phyloP scores from a whole-genome alignment of 768 basidiomycete genomes.

The Tricholoma hemisulphureum region DNA sequence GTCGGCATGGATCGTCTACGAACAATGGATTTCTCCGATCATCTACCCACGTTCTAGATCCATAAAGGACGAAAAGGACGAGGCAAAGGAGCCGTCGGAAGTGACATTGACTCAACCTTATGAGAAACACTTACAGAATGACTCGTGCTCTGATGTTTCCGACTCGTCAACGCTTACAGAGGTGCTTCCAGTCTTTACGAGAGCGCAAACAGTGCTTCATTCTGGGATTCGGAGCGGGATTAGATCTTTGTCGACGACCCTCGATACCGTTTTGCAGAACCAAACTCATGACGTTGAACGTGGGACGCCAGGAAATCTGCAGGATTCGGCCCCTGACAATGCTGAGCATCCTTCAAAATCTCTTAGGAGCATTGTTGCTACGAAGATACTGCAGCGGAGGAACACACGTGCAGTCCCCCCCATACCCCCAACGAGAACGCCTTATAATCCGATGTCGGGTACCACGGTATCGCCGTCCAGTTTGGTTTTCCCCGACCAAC shows the following conservation, averaged over 20 bases:
- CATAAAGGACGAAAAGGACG: not conserved
- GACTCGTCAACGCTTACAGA: not conserved
- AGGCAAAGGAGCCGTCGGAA: not conserved
- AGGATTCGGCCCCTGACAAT: not conserved
- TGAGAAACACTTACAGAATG: not conserved
- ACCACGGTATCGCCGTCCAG: not conserved
- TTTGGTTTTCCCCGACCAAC: not conserved
- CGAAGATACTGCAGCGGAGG: not conserved
- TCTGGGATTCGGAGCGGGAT: not conserved
- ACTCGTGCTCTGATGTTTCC: not conserved
- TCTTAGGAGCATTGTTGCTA: not conserved
- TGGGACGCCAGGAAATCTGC: not conserved
- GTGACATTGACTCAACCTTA: not conserved
- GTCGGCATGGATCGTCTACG: slow-evolving; percentile 15
- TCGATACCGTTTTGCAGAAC: not conserved
- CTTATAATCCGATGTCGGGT: too few relatives aligned
- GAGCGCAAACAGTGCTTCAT: not conserved
- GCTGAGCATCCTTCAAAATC: not conserved
- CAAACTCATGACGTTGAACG: not conserved
- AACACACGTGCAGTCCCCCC: not conserved
- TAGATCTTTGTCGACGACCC: not conserved
- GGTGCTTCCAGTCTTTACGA: not conserved
- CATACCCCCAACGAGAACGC: not conserved
- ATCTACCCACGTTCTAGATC: not conserved
- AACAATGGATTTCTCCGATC: slow-evolving; percentile 6